Conservation (phyloP, 257 asterid genomes). For the Solanum paucissectum region DNA sequence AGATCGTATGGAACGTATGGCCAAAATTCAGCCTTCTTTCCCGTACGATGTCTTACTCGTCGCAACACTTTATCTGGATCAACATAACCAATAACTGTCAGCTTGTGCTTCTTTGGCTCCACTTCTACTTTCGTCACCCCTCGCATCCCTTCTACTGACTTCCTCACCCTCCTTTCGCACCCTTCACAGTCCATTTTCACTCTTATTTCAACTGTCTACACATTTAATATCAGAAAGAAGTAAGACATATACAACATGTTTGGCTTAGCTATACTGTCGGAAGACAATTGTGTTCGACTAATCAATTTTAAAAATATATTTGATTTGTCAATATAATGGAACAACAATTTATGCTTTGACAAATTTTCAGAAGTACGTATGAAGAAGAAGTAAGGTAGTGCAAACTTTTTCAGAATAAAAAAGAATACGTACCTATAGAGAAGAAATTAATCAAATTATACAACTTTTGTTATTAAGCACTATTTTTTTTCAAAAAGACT, state of each 20-base stretch:
- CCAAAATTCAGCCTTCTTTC: conserved; percentile 31
- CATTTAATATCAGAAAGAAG: not conserved
- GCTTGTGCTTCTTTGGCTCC: conserved; percentile 28
- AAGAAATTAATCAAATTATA: no score
- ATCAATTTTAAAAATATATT: not conserved
- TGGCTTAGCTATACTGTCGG: no score
- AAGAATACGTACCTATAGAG: no score
- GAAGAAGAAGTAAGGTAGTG: not conserved
- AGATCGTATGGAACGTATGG: conserved; percentile 29
- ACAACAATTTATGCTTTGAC: not conserved
- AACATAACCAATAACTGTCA: conserved; percentile 25
- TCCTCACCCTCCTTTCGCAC: conserved; percentile 25
- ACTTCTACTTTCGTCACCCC: conserved; percentile 24
- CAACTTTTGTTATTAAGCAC: not conserved
- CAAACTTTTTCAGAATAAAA: not conserved
- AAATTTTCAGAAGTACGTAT: not conserved
- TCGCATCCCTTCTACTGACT: conserved; percentile 26
- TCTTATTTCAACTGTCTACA: conserved; percentile 31
- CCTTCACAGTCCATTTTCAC: conserved; percentile 44
- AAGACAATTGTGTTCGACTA: not conserved
- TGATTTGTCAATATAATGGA: not conserved
- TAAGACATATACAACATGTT: not conserved
- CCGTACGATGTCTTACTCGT: conserved; percentile 23
- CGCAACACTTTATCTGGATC: conserved; percentile 27
- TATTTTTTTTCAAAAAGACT: no score